Evolutionary conservation across 2,329 filamentous ascomycete species (phyloP).

Genomic region (Colletotrichum scovillei): DNA sequence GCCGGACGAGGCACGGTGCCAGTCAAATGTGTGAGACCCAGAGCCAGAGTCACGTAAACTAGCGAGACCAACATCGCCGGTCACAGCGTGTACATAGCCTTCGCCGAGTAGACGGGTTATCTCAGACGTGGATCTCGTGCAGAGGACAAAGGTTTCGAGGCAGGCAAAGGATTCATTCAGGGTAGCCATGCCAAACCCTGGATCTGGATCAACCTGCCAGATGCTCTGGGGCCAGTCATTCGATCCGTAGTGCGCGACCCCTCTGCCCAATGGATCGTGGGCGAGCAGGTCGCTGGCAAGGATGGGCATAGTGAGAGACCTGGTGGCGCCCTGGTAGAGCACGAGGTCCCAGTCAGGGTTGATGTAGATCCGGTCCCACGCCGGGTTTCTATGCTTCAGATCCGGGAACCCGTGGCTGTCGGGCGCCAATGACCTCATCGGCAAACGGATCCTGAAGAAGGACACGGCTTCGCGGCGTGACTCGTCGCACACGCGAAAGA

Average conservation of each 20-base stretch:
- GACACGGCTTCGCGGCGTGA: conserved; percentile 30
- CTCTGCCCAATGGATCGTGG: conserved; percentile 31
- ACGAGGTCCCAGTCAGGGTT: conserved; percentile 40
- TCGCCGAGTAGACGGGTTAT: conserved; percentile 18
- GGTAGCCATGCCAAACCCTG: conserved; percentile 32
- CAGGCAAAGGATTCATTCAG: conserved; percentile 26
- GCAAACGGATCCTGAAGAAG: conserved; percentile 39
- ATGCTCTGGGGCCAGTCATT: conserved; percentile 32
- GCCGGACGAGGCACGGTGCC: conserved; percentile 10
- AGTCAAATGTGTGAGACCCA: conserved; percentile 11
- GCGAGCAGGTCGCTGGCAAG: conserved; percentile 37
- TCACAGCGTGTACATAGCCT: conserved; percentile 25
- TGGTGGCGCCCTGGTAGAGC: conserved; percentile 27
- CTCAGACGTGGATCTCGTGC: conserved; percentile 24
- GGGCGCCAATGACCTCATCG: conserved; percentile 21
- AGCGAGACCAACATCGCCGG: conserved; percentile 22
- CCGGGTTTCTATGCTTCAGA: conserved; percentile 35
- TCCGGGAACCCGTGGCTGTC: conserved; percentile 23
- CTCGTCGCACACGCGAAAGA: conserved; percentile 37
- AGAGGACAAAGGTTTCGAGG: conserved; percentile 26
- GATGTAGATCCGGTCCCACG: conserved; percentile 34
- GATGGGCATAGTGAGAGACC: conserved; percentile 27
- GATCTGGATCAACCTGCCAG: conserved; percentile 27
- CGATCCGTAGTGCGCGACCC: conserved; percentile 34
- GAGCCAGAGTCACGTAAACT: conserved; percentile 13